Conservation (phyloP, 805 yeast genomes). For the Yamadazyma sp. region DNA sequence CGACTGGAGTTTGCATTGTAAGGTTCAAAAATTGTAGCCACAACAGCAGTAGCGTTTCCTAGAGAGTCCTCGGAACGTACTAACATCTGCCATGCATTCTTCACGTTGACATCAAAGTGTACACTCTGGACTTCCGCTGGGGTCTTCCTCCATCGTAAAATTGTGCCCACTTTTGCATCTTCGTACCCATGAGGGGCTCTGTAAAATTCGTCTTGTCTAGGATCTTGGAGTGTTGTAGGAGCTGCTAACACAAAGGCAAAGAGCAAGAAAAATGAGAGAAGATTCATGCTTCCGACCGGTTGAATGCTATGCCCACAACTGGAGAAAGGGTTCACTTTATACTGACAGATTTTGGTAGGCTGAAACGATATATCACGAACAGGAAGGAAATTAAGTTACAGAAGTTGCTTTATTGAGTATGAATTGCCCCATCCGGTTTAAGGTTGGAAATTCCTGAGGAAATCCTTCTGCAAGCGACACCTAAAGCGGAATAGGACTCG, state of each 20-base stretch:
- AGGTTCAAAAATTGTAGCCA: conserved; percentile 29
- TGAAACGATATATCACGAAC: too few species aligned
- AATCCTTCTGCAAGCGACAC: too few species aligned
- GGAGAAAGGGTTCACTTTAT: too few species aligned
- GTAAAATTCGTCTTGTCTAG: conserved; percentile 26
- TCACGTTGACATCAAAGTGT: conserved; percentile 20
- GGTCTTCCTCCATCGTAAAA: conserved; percentile 22
- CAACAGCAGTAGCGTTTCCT: conserved; percentile 26
- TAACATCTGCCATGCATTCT: conserved; percentile 24
- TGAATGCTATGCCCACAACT: too few species aligned
- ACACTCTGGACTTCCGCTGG: conserved; percentile 21
- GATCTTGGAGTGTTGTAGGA: conserved; percentile 12
- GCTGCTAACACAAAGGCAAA: conserved; percentile 10
- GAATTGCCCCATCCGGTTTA: too few species aligned
- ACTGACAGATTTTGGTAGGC: too few species aligned
- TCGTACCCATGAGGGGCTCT: conserved; percentile 22
- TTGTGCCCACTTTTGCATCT: conserved; percentile 20
- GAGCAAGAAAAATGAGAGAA: conserved; percentile 7
- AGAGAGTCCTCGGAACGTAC: conserved; percentile 23
- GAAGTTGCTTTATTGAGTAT: too few species aligned
- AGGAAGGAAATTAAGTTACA: too few species aligned
- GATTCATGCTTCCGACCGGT: conserved; percentile 3
- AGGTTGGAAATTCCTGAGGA: too few species aligned
- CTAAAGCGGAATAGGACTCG: too few species aligned
- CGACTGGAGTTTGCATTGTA: conserved; percentile 25